phyloP scores from a whole-genome alignment of 2,329 filamentous ascomycete species.

The Colletotrichum plurivorum region DNA sequence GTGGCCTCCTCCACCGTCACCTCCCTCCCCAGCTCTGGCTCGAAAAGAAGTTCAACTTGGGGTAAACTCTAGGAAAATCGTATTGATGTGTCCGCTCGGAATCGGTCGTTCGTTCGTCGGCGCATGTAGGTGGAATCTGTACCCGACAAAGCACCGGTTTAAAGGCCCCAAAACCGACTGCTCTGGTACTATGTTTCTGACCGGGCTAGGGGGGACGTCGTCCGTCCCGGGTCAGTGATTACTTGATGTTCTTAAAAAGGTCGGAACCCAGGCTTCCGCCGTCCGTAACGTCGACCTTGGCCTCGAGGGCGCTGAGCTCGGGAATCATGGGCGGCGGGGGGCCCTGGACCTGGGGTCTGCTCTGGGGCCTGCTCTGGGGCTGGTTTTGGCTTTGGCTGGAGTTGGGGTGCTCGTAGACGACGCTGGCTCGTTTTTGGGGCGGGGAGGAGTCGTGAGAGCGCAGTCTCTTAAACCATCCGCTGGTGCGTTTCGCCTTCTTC shows the following conservation, averaged over 20 bases:
- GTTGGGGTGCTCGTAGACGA: slow-evolving; percentile 56
- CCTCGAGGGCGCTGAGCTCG: slow-evolving; percentile 67
- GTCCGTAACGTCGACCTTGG: slow-evolving; percentile 61
- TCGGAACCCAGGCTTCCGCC: slow-evolving; percentile 64
- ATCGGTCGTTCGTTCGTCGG: slow-evolving; percentile 42
- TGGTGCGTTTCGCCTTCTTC: slow-evolving; percentile 68
- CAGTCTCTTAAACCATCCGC: slow-evolving; percentile 72
- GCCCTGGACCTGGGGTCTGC: slow-evolving; percentile 48
- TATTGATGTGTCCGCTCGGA: slow-evolving; percentile 40
- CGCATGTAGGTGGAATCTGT: slow-evolving; percentile 34
- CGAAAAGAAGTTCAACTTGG: slow-evolving; percentile 41
- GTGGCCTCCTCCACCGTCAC: slow-evolving; percentile 8
- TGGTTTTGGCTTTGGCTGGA: slow-evolving; percentile 39
- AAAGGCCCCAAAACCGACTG: slow-evolving; percentile 34
- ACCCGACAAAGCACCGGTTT: slow-evolving; percentile 31
- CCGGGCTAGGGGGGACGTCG: background rate
- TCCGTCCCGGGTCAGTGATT: slow-evolving; percentile 42
- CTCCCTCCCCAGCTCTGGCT: slow-evolving; percentile 45
- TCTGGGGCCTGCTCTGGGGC: slow-evolving; percentile 44
- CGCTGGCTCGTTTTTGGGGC: slow-evolving; percentile 57
- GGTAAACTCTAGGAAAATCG: slow-evolving; percentile 44
- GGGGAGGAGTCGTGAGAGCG: slow-evolving; percentile 54
- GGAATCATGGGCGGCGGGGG: slow-evolving; percentile 74
- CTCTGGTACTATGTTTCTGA: slow-evolving; percentile 15
- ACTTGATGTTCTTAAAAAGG: slow-evolving; percentile 73